Evolutionary conservation across 2,329 filamentous ascomycete genomes (phyloP), one percentile per base, ranked within the genome.

Genomic region (Fusarium dlaminii): DNA sequence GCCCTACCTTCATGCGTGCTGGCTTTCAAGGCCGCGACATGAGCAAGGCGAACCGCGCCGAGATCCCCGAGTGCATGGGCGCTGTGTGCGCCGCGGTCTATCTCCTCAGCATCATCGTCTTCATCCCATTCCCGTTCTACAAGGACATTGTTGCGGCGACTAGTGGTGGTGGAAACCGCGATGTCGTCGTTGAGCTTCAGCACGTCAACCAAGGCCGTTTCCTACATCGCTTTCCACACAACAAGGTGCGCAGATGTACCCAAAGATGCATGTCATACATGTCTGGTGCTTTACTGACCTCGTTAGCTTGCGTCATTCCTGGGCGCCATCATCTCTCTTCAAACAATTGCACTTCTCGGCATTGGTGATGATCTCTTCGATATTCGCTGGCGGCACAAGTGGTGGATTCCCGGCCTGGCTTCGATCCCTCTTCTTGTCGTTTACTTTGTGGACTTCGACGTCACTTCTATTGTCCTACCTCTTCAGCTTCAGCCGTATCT

Each of bases 371-470:
- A 99, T 84, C 89, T 98, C 58, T 98, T 99, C 83, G 96, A 99
- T 83, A 98, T 99, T 80, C 91, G 96, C 80, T 99, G 96, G 96
- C 93, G 96, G 61, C 96, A 99, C 88, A 99, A 99, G 86, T 95
- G 98, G 84, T 93, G 98, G 86, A 98, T 99, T 77, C 96, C 96
- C 11, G 96, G 94, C 66, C 93, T 99, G 77, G 95, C 95, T 65
- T 93, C 94, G 52, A 94, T 98, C 68, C 96, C 96, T 22, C 92
- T 98, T 83, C 91, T 99, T 17, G 94, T 97, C 72, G 93, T 99
- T 77, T 99, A 99, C 87, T 98, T 98, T 85, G 95, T 98, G 82
- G 96, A 98, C 84, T 99, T 98, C 82, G 96, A 95, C 74, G 96
- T 99, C 72, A 99, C 96, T 18, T 94, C 95, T 64, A 94, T 99